These are phyloP conservation scores for Anastatica hierochuntica DNA, from an alignment of 345 rosid genomes.

Conservation along the genomic window DNA sequence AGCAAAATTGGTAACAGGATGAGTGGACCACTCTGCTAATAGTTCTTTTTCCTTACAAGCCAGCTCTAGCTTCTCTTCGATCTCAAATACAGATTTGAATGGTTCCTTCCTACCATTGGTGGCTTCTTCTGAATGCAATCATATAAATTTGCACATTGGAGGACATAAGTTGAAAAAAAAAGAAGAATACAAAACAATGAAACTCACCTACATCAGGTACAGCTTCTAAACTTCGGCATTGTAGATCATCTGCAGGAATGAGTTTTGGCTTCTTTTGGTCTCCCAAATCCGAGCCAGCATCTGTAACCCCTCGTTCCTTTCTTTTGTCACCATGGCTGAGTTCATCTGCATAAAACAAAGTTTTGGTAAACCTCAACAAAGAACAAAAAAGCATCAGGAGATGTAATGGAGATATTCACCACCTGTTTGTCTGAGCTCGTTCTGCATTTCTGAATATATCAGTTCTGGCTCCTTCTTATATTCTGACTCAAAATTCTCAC, in stretches of 20 bases:
- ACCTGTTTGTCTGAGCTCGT: neutral
- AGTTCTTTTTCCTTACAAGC: slow-evolving; percentile 1
- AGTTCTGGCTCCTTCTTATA: neutral
- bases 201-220: too few species aligned
- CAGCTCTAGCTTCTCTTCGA: slow-evolving; percentile 32
- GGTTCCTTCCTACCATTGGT: neutral
- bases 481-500: neutral
- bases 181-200: slow-evolving; percentile 29
- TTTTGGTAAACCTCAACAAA: slow-evolving; percentile 7
- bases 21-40: neutral
- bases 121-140: neutral
- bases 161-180: neutral
- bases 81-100: too few species aligned
- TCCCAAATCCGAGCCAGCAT: neutral
- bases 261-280: slow-evolving; percentile 34
- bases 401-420: neutral
- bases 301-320: slow-evolving; percentile 12
- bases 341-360: neutral
- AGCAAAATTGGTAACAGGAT: neutral
- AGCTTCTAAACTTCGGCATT: too few species aligned
- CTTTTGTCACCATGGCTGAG: too few species aligned
- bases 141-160: neutral
- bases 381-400: neutral
- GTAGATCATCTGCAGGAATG: slow-evolving; percentile 34
- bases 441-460: neutral